Conservation (phyloP, 371 early-diverging fungal genomes). For the Rhizomucor miehei region DNA sequence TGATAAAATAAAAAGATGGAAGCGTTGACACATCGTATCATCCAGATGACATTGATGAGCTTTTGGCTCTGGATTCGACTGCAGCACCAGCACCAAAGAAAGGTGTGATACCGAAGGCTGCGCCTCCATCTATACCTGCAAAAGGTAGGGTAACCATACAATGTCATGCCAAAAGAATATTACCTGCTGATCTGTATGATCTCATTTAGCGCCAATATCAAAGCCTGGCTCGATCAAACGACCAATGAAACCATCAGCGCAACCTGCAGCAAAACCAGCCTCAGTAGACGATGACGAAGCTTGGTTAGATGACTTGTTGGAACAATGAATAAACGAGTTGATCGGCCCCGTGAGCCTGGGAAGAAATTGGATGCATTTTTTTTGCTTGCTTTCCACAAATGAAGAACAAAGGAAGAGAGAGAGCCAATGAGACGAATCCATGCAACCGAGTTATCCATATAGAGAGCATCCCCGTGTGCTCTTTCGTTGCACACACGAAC, state of each 20-base stretch:
- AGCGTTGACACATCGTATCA: too few species aligned
- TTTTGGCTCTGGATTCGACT: conserved; percentile 11
- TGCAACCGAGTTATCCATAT: too few species aligned
- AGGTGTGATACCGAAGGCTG: too few species aligned
- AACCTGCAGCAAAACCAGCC: conserved; percentile 3
- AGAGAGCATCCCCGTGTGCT: too few species aligned
- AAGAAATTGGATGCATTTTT: too few species aligned
- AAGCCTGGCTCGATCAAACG: conserved; percentile 2
- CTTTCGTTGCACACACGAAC: too few species aligned
- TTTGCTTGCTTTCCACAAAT: too few species aligned
- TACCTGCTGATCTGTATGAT: conserved; percentile 1
- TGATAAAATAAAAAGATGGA: too few species aligned
- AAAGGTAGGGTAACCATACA: neutral
- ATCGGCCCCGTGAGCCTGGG: too few species aligned
- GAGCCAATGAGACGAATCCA: too few species aligned
- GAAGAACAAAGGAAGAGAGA: too few species aligned
- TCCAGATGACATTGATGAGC: conserved; percentile 15
- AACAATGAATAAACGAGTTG: conserved; percentile 3
- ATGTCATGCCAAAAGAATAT: neutral
- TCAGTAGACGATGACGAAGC: conserved; percentile 32
- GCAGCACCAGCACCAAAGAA: neutral
- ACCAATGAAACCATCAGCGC: neutral
- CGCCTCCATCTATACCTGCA: neutral
- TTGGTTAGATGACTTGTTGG: conserved; percentile 44
- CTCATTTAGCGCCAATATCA: conserved; percentile 4